Conservation (phyloP, 2,329 filamentous ascomycete genomes). For the Aspergillus pseudoviridinutans region DNA sequence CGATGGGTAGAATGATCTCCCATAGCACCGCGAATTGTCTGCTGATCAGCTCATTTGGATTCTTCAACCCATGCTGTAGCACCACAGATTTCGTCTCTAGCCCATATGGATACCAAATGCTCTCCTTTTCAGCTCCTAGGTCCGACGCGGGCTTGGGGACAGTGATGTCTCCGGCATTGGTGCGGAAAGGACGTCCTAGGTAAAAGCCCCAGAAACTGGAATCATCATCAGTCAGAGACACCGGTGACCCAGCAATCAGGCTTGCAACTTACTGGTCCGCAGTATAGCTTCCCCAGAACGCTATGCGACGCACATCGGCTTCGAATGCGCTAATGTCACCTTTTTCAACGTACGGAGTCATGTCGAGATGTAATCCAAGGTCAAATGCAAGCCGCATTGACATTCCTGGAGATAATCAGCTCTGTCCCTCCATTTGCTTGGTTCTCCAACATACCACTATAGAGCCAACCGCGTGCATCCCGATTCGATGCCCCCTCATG, state of each 20-base stretch:
- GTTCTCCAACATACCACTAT: conserved; percentile 33
- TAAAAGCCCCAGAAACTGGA: conserved; percentile 42
- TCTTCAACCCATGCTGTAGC: conserved; percentile 20
- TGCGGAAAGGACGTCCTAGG: conserved; percentile 41
- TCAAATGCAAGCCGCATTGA: conserved; percentile 45
- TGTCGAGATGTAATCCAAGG: conserved; percentile 42
- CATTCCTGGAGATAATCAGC: conserved; percentile 31
- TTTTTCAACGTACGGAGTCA: conserved; percentile 36
- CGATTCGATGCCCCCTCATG: conserved; percentile 44
- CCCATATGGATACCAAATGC: conserved; percentile 31
- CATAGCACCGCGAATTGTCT: conserved; percentile 39
- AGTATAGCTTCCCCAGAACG: conserved; percentile 44
- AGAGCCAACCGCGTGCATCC: conserved; percentile 46
- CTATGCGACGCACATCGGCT: conserved; percentile 36
- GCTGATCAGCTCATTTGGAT: conserved; percentile 33
- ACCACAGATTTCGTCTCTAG: conserved; percentile 15
- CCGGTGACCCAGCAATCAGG: too few species aligned
- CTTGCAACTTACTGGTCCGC: conserved; percentile 34
- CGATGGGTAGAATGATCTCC: conserved; percentile 42
- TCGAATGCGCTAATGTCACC: conserved; percentile 38
- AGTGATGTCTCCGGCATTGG: conserved; percentile 39
- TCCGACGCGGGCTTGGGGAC: conserved; percentile 36
- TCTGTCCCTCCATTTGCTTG: neutral
- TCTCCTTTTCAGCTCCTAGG: conserved; percentile 22
- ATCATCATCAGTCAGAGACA: neutral